phyloP scores from a whole-genome alignment of 805 yeast genomes.

The Candida bentonensis region DNA sequence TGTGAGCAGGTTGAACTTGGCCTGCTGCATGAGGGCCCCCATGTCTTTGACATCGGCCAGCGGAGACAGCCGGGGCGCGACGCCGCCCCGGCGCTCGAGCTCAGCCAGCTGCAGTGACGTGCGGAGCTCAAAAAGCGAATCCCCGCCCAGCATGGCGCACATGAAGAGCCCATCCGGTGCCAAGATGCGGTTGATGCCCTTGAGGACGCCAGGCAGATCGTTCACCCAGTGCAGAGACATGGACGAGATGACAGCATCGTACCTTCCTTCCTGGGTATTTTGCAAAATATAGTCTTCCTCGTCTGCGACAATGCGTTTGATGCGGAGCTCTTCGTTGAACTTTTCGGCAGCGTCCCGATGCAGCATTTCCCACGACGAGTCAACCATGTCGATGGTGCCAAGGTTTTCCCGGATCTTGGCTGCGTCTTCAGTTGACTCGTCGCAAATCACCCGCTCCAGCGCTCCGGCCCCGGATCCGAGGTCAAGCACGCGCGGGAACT shows the following conservation, averaged over 20 bases:
- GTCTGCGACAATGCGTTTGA: slow-evolving; percentile 44
- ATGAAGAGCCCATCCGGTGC: slow-evolving; percentile 73
- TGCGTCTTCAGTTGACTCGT: slow-evolving; percentile 34
- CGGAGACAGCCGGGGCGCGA: slow-evolving; percentile 72
- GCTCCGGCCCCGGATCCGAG: slow-evolving; percentile 66
- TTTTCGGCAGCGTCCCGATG: slow-evolving; percentile 33
- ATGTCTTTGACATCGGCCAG: slow-evolving; percentile 66
- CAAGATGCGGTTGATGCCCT: slow-evolving; percentile 40
- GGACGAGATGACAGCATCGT: slow-evolving; percentile 60
- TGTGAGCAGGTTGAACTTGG: slow-evolving; percentile 68
- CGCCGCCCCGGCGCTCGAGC: slow-evolving; percentile 62
- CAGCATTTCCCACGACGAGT: slow-evolving; percentile 41
- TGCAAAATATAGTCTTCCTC: slow-evolving; percentile 35
- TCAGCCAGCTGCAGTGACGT: slow-evolving; percentile 75
- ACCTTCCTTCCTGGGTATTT: slow-evolving; percentile 26
- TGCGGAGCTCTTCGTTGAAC: slow-evolving; percentile 30
- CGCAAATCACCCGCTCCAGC: slow-evolving; percentile 29
- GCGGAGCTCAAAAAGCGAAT: slow-evolving; percentile 69
- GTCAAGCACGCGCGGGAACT: slow-evolving; percentile 48
- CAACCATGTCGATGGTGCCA: slow-evolving; percentile 48
- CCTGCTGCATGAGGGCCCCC: slow-evolving; percentile 56
- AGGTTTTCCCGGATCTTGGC: slow-evolving; percentile 37
- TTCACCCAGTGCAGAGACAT: slow-evolving; percentile 75
- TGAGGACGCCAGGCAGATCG: slow-evolving; percentile 56
- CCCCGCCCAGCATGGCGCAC: slow-evolving; percentile 75